Conservation (phyloP, 1,284 basidiomycete species). For the Moniliophthora roreri region DNA sequence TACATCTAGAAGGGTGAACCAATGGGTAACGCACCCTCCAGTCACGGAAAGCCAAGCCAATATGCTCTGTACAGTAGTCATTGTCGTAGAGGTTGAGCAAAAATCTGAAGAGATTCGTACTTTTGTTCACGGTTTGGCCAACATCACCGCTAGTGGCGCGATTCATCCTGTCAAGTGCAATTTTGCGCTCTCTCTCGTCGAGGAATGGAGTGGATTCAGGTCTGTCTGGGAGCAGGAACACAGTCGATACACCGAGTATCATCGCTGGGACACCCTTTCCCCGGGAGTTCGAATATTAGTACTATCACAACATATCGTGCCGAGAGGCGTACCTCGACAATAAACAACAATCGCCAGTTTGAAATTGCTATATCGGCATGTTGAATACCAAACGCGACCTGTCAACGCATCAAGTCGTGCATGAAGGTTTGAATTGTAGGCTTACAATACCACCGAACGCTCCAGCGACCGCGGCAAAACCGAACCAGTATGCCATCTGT, state of each 20-base stretch:
- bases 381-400: conserved; percentile 69
- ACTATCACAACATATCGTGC: neutral
- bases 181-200: conserved; percentile 67
- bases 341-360: conserved; percentile 72
- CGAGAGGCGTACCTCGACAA: conserved; percentile 59
- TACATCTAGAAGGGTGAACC: conserved; percentile 7
- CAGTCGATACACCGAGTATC: conserved; percentile 63
- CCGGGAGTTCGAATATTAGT: neutral
- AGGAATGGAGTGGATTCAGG: conserved; percentile 77
- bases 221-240: conserved; percentile 71
- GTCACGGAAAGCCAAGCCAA: conserved; percentile 65
- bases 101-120: conserved; percentile 33
- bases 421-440: no score
- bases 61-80: conserved; percentile 44
- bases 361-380: conserved; percentile 48
- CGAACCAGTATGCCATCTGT: conserved; percentile 74
- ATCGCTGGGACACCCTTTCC: conserved; percentile 64
- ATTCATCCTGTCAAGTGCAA: conserved; percentile 77
- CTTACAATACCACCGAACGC: conserved; percentile 65
- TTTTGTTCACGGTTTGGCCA: conserved; percentile 65
- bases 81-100: conserved; percentile 3
- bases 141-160: conserved; percentile 65
- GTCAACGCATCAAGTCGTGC: no score
- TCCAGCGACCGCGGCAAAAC: conserved; percentile 76
- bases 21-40: conserved; percentile 55